Evolutionary conservation across 108 stramenopile species (phyloP).

Genomic region (Conticribra weissflogii): DNA sequence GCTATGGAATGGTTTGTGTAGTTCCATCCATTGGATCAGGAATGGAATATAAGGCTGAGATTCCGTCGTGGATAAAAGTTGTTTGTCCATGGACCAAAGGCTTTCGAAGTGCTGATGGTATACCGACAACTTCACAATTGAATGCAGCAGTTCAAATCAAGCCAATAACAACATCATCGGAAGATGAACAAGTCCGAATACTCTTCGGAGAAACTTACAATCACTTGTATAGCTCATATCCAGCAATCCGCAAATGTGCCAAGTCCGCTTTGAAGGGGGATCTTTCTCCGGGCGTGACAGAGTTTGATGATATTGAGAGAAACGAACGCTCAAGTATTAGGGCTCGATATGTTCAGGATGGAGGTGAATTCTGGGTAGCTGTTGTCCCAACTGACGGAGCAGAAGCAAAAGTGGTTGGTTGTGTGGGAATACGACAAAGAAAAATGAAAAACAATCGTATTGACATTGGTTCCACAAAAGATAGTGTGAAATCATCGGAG

Average conservation of each 20-base stretch:
- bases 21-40: conserved; percentile 39
- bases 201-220: conserved; percentile 58
- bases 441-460: conserved; percentile 14
- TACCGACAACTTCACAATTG: neutral
- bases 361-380: conserved; percentile 63
- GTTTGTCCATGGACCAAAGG: conserved; percentile 25
- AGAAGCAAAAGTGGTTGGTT: conserved; percentile 50
- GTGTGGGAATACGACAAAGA: conserved; percentile 58
- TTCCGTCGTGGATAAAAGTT: neutral
- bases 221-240: conserved; percentile 53
- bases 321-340: conserved; percentile 26
- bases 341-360: conserved; percentile 29
- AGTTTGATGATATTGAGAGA: neutral
- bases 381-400: neutral
- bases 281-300: conserved; percentile 13
- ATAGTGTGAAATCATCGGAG: conserved; percentile 17
- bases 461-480: neutral
- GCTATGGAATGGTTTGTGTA: conserved; percentile 55
- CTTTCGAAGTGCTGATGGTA: neutral
- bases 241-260: conserved; percentile 75
- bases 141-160: conserved; percentile 7
- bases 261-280: conserved; percentile 65
- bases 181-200: conserved; percentile 46
- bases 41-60: neutral
- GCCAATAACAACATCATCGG: conserved; percentile 20